Evolutionary conservation across 2,329 filamentous ascomycete species (phyloP).

Genomic region (Ceratocystis lukuohia): DNA sequence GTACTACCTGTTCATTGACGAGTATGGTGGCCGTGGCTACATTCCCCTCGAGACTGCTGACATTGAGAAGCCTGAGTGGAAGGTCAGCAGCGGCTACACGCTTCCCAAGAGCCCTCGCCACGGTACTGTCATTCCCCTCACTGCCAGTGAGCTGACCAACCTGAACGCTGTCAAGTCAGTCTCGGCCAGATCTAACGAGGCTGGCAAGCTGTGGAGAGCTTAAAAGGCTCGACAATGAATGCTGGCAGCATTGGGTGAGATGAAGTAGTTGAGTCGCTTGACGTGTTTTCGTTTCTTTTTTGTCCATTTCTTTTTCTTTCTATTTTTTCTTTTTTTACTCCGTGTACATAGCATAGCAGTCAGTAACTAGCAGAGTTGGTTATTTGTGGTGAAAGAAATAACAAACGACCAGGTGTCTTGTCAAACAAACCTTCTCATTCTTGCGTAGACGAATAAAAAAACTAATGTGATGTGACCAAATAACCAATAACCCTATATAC

Average conservation of each 20-base stretch:
- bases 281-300: background rate
- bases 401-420: background rate
- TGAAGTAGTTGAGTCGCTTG: background rate
- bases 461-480: background rate
- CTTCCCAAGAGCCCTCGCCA: constrained; percentile 39
- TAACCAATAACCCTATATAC: background rate
- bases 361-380: background rate
- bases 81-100: constrained; percentile 32
- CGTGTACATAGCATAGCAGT: background rate
- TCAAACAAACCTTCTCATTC: background rate
- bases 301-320: background rate
- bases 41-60: constrained; percentile 39
- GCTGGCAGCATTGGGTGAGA: background rate
- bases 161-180: constrained; percentile 22
- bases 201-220: constrained; percentile 20
- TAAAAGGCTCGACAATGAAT: background rate
- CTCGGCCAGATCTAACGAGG: constrained; percentile 16
- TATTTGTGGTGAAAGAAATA: background rate
- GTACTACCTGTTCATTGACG: constrained; percentile 43
- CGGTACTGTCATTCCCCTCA: constrained; percentile 40
- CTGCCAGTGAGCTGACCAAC: constrained; percentile 31
- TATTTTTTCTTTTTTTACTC: background rate
- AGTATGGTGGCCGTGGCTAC: constrained; percentile 38
- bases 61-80: constrained; percentile 37
- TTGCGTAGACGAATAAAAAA: background rate